phyloP scores from a whole-genome alignment of 2,329 filamentous ascomycete species.

The Fusarium nisikadoi region DNA sequence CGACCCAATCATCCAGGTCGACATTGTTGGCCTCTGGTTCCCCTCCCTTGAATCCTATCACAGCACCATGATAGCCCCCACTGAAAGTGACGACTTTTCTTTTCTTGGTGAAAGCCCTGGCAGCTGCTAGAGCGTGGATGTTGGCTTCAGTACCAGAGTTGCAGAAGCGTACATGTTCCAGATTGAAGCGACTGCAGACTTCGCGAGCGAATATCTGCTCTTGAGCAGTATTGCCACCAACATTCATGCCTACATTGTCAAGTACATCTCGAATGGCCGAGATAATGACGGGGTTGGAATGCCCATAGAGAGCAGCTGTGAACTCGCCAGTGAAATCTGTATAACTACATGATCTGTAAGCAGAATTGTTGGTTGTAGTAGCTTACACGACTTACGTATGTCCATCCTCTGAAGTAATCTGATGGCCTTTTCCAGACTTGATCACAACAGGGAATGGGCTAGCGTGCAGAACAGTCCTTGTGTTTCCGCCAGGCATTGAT shows the following conservation, averaged over 20 bases:
- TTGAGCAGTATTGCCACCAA: slow-evolving; percentile 62
- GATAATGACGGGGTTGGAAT: slow-evolving; percentile 67
- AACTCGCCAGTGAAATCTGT: slow-evolving; percentile 71
- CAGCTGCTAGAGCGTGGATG: slow-evolving; percentile 66
- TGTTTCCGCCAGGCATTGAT: slow-evolving; percentile 58
- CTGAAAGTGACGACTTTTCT: slow-evolving; percentile 62
- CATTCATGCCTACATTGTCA: slow-evolving; percentile 60
- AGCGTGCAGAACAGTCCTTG: slow-evolving; percentile 56
- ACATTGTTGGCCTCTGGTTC: slow-evolving; percentile 57
- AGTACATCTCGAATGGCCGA: slow-evolving; percentile 59
- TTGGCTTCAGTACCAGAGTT: slow-evolving; percentile 76
- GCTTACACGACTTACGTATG: slow-evolving; percentile 44
- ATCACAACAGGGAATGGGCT: slow-evolving; percentile 57
- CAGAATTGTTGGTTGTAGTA: too few relatives aligned
- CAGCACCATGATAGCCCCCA: slow-evolving; percentile 56
- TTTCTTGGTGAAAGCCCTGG: slow-evolving; percentile 57
- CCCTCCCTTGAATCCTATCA: slow-evolving; percentile 50
- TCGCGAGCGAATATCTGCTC: slow-evolving; percentile 63
- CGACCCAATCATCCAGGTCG: slow-evolving; percentile 65
- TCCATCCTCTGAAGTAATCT: slow-evolving; percentile 55
- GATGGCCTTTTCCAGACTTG: slow-evolving; percentile 49
- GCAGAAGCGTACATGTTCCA: slow-evolving; percentile 69
- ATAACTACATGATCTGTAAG: slow-evolving; percentile 52
- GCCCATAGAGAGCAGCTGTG: slow-evolving; percentile 73
- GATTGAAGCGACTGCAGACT: slow-evolving; percentile 64